These are phyloP conservation scores for Peniophora sp. DNA, from an alignment of 1,284 basidiomycete species.

Conservation along the genomic window DNA sequence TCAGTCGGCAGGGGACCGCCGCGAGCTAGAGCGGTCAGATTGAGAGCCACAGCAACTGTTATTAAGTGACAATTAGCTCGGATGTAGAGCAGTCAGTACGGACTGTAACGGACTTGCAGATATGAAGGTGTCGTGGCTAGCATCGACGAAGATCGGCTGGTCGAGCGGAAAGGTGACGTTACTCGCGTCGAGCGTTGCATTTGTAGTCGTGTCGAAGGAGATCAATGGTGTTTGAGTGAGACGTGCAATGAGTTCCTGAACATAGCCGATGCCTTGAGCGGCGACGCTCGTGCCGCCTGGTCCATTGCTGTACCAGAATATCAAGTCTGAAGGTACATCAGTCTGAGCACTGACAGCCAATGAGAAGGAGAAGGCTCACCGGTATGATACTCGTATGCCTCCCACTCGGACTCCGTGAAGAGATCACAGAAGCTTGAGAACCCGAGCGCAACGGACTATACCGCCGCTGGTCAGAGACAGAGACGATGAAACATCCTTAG, in stretches of 20 bases:
- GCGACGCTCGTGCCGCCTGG: slow-evolving; percentile 45
- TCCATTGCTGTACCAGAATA: slow-evolving; percentile 50
- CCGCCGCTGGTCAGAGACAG: slow-evolving; percentile 11
- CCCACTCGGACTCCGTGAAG: slow-evolving; percentile 64
- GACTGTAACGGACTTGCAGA: slow-evolving; percentile 23
- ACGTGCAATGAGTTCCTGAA: slow-evolving; percentile 47
- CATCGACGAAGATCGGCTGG: slow-evolving; percentile 53
- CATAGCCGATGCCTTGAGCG: slow-evolving; percentile 58
- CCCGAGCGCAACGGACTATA: slow-evolving; percentile 56
- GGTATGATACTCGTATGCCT: slow-evolving; percentile 46
- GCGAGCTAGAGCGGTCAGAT: slow-evolving; percentile 50
- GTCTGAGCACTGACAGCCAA: not conserved
- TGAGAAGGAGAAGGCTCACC: not conserved
- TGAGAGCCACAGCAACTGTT: slow-evolving; percentile 48
- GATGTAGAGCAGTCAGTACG: not conserved
- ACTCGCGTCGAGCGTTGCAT: slow-evolving; percentile 45
- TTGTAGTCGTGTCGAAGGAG: slow-evolving; percentile 45
- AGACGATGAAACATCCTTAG: not conserved
- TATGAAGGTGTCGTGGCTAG: slow-evolving; percentile 41
- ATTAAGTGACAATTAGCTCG: not conserved
- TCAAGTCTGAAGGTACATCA: slow-evolving; percentile 14
- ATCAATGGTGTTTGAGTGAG: slow-evolving; percentile 41
- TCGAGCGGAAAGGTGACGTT: slow-evolving; percentile 51
- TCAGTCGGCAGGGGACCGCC: slow-evolving; percentile 48
- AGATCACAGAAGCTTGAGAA: slow-evolving; percentile 43